Evolutionary conservation across 352 stramenopile genomes (phyloP).

Genomic region (Thraustotheca clavata): DNA sequence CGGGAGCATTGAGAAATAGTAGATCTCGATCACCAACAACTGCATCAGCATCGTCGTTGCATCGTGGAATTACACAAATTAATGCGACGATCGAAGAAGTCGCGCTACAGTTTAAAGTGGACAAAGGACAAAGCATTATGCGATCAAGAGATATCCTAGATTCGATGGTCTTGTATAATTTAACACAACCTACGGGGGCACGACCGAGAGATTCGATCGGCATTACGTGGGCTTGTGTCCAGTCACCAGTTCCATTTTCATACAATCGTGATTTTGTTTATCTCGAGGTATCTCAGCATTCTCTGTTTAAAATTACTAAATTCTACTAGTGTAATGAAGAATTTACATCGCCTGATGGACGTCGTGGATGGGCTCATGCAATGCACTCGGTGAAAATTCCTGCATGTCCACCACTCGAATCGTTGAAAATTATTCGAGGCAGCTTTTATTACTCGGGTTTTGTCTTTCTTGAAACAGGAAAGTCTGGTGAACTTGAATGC

Average conservation of each 20-base stretch:
- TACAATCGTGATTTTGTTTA: slow-evolving; percentile 78
- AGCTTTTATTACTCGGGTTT: slow-evolving; percentile 16
- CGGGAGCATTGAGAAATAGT: neutral
- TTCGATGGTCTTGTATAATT: slow-evolving; percentile 62
- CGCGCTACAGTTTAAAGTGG: slow-evolving; percentile 77
- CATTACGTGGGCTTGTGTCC: slow-evolving; percentile 74
- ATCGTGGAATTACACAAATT: slow-evolving; percentile 34
- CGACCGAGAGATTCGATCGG: slow-evolving; percentile 72
- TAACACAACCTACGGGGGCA: slow-evolving; percentile 65
- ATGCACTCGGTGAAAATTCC: slow-evolving; percentile 22
- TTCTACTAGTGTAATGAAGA: slow-evolving; percentile 16
- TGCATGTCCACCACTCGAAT: slow-evolving; percentile 10
- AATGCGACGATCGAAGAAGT: slow-evolving; percentile 83
- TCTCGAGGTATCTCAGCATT: slow-evolving; percentile 29
- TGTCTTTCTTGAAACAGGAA: slow-evolving; percentile 14
- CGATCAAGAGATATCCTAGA: slow-evolving; percentile 76
- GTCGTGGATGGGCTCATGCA: slow-evolving; percentile 12
- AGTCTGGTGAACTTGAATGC: slow-evolving; percentile 16
- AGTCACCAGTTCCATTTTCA: slow-evolving; percentile 65
- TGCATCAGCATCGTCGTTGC: neutral
- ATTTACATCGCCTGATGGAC: slow-evolving; percentile 12
- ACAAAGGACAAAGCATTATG: slow-evolving; percentile 59
- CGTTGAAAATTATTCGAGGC: slow-evolving; percentile 16
- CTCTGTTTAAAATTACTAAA: neutral
- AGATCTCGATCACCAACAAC: neutral